Evolutionary conservation across 768 basidiomycete species (phyloP).

Genomic region (Suillus fuscotomentosus): DNA sequence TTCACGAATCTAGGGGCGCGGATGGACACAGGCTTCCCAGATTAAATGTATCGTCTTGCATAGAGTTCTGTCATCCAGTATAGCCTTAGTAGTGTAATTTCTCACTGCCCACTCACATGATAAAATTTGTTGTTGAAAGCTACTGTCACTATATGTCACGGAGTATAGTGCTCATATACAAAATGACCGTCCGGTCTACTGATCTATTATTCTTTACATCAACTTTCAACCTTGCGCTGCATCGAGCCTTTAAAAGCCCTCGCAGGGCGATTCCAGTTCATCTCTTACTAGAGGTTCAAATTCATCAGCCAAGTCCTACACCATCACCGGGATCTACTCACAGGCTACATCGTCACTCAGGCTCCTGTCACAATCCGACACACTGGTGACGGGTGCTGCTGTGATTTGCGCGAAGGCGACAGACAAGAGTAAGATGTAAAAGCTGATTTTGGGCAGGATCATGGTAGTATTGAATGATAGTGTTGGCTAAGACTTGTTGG

Average conservation of each 20-base stretch:
- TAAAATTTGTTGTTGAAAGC: not conserved
- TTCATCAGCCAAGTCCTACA: not conserved
- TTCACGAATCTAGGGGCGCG: slow-evolving; percentile 5
- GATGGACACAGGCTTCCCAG: no score
- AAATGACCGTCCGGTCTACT: not conserved
- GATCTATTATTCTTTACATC: not conserved
- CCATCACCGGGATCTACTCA: not conserved
- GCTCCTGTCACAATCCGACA: fast-evolving
- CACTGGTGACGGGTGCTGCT: not conserved
- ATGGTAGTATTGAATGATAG: not conserved
- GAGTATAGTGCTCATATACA: not conserved
- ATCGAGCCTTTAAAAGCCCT: not conserved
- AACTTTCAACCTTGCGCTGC: not conserved
- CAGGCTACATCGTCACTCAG: not conserved
- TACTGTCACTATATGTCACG: not conserved
- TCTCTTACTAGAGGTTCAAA: not conserved
- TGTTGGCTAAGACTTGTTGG: not conserved
- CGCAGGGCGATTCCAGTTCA: no score
- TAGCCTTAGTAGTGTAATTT: not conserved
- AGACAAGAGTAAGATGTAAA: not conserved
- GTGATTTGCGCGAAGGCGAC: not conserved
- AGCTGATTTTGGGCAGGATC: not conserved
- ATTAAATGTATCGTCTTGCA: no score
- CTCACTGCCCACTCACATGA: not conserved
- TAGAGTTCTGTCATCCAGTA: not conserved